Evolutionary conservation across 2,329 filamentous ascomycete species (phyloP), one percentile per base, ranked within the genome.

Genomic region (Diaporthe longicolla): DNA sequence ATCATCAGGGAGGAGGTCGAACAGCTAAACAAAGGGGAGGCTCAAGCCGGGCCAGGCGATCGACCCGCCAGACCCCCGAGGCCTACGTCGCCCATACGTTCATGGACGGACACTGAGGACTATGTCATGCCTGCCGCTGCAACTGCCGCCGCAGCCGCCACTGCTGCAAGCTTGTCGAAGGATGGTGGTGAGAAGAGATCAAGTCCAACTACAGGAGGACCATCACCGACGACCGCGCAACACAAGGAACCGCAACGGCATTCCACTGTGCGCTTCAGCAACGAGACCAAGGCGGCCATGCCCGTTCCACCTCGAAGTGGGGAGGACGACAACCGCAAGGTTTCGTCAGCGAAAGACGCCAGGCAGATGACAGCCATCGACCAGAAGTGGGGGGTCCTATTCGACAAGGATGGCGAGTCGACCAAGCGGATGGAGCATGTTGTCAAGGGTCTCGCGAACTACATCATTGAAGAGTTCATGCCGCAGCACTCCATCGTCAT

Each of bases 381-480:
- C 80, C 90, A 89, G 79, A 92, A 92, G 79, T 97, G 95, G 95
- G 93, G 94, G 8, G 87, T 86, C 13, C 82, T 97, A 3, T 97
- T 97, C 79, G 91, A 93, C 61, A 84, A 87, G 3, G 86, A 91
- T 37, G 93, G 92, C 0, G 87, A 89, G 72, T 90, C 93, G 0
- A 95, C 94, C 0, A 82, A 87, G 63, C 87, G 94, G 69, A 86
- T 96, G 21, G 89, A 89, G 0, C 90, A 95, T 76, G 91, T 97
- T 52, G 84, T 97, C 65, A 87, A 91, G 72, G 94, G 94, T 0
- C 85, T 97, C 73, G 94, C 94, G 17, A 87, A 90, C 71, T 92
- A 95, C 80, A 84, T 97, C 79, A 92, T 94, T 77, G 90, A 93
- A 72, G 89, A 94, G 76, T 93, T 92, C 79, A 85, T 90, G 61